phyloP scores from a whole-genome alignment of 208 protist species.

The Phytomonas francai region DNA sequence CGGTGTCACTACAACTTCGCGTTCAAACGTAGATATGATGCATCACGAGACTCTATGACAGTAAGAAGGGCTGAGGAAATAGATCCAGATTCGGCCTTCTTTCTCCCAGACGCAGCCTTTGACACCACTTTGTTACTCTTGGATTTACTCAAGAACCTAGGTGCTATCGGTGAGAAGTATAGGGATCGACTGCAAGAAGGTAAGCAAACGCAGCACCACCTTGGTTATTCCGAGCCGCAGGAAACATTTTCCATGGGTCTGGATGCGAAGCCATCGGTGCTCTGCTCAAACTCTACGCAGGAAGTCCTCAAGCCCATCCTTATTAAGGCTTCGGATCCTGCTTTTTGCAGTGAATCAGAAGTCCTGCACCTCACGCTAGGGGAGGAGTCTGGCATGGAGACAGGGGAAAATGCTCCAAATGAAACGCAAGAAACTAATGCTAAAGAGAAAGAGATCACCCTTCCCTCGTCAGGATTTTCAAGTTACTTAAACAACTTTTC shows the following conservation, averaged over 20 bases:
- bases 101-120: neutral
- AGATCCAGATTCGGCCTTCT: neutral
- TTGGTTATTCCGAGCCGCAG: neutral
- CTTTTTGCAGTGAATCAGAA: neutral
- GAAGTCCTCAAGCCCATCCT: neutral
- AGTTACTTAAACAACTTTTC: neutral
- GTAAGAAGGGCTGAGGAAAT: neutral
- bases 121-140: neutral
- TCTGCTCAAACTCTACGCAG: neutral
- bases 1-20: neutral
- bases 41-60: neutral
- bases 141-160: neutral
- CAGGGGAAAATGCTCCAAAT: neutral
- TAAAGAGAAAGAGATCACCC: neutral
- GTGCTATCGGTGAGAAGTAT: neutral
- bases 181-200: neutral
- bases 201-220: neutral
- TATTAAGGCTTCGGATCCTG: neutral
- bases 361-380: neutral
- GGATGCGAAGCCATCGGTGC: neutral
- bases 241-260: neutral
- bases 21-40: neutral
- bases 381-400: neutral
- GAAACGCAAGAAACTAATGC: neutral
- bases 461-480: neutral